These are phyloP conservation scores for Lobosporangium transversale DNA, from an alignment of 192 early-diverging fungal genomes.

Conservation along the genomic window DNA sequence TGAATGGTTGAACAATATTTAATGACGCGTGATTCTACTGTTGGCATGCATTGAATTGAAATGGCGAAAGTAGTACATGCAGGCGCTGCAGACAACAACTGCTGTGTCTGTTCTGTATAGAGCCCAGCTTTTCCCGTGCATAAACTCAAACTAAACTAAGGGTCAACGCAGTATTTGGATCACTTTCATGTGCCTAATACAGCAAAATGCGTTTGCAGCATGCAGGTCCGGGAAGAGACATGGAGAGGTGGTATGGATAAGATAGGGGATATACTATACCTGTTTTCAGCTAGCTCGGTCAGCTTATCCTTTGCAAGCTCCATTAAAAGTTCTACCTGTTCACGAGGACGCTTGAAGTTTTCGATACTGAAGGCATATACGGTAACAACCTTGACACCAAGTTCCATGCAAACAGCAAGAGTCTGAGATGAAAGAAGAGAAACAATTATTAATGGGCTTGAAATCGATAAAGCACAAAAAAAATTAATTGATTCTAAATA, in stretches of 20 bases:
- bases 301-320: constrained; percentile 81
- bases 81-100: too few species aligned
- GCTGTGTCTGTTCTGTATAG: background rate
- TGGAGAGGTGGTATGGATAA: too few species aligned
- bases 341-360: constrained; percentile 90
- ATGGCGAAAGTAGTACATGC: too few species aligned
- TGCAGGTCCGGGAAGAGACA: too few species aligned
- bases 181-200: constrained; percentile 28
- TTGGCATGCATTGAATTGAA: too few species aligned
- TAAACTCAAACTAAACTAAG: too few species aligned
- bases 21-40: too few species aligned
- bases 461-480: background rate
- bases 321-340: constrained; percentile 91
- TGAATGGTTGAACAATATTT: too few species aligned
- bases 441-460: too few species aligned
- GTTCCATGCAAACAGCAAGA: constrained; percentile 86
- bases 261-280: too few species aligned
- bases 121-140: background rate
- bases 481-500: too few species aligned
- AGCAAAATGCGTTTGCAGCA: background rate
- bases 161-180: background rate
- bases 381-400: constrained; percentile 88
- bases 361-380: constrained; percentile 98
- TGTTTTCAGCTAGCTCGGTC: constrained; percentile 74
- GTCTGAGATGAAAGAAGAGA: constrained; percentile 57